Conservation (phyloP, 129 eudicot species). For the Calendula officinalis region DNA sequence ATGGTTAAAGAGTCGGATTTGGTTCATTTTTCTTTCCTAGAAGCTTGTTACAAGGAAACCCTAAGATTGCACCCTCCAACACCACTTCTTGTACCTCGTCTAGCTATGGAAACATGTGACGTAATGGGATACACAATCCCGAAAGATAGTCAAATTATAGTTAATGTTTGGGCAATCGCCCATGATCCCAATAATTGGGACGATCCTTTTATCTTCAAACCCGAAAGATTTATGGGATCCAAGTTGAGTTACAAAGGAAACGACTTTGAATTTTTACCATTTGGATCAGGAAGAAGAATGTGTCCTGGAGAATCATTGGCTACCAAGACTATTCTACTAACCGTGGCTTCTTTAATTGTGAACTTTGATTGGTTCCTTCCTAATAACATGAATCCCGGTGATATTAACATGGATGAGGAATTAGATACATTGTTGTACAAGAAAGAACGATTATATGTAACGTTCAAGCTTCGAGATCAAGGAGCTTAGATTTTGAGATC, state of each 20-base stretch:
- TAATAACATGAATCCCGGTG: background rate
- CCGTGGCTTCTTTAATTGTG: slow-evolving; percentile 27
- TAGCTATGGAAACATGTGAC: slow-evolving; percentile 22
- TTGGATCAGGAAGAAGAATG: slow-evolving; percentile 47
- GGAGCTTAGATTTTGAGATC: background rate
- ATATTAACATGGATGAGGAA: slow-evolving; percentile 37
- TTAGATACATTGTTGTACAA: slow-evolving; percentile 19
- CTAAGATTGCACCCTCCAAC: slow-evolving; percentile 47
- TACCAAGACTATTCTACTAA: slow-evolving; percentile 30
- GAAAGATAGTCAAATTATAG: slow-evolving; percentile 28
- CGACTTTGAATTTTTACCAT: slow-evolving; percentile 39
- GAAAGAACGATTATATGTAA: slow-evolving; percentile 24
- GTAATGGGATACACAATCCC: slow-evolving; percentile 40
- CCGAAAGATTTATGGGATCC: slow-evolving; percentile 40
- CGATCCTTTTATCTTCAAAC: slow-evolving; percentile 37
- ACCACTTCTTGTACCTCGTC: slow-evolving; percentile 38
- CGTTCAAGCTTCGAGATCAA: slow-evolving; percentile 5
- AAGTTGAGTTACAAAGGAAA: slow-evolving; percentile 31
- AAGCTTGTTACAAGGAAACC: slow-evolving; percentile 42
- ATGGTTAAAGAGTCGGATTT: slow-evolving; percentile 35
- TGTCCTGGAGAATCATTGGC: slow-evolving; percentile 50
- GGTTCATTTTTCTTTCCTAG: slow-evolving; percentile 25
- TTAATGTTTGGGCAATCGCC: slow-evolving; percentile 44
- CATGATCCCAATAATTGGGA: slow-evolving; percentile 40
- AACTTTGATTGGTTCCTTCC: slow-evolving; percentile 39